These are phyloP conservation scores for Anthracocystis panici-leucophaei DNA, from an alignment of 1,284 basidiomycete species.

Conservation along the genomic window DNA sequence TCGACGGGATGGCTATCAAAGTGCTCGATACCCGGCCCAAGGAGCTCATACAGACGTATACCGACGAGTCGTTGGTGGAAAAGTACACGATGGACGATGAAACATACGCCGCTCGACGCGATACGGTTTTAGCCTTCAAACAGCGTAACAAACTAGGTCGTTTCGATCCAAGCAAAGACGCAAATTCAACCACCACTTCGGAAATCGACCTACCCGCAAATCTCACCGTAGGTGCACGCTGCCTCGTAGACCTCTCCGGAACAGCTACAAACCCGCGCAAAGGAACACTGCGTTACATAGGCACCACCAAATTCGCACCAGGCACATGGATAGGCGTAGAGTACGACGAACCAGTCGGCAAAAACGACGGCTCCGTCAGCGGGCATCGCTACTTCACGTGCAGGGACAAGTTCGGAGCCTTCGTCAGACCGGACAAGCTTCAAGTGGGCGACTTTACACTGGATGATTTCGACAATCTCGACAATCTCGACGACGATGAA, in stretches of 20 bases:
- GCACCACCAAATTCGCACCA: slow-evolving; percentile 79
- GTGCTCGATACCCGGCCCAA: slow-evolving; percentile 71
- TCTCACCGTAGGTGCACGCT: slow-evolving; percentile 79
- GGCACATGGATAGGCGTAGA: slow-evolving; percentile 89
- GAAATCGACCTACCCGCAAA: slow-evolving; percentile 61
- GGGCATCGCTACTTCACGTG: slow-evolving; percentile 88
- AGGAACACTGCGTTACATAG: slow-evolving; percentile 87
- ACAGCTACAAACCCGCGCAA: slow-evolving; percentile 73
- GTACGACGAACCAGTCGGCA: slow-evolving; percentile 95
- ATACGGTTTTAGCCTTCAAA: slow-evolving; percentile 91
- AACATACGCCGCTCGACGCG: slow-evolving; percentile 79
- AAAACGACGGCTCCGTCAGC: slow-evolving; percentile 90
- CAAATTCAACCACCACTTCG: slow-evolving; percentile 56
- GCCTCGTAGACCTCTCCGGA: slow-evolving; percentile 79
- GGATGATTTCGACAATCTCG: slow-evolving; percentile 41
- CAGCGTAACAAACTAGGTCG: slow-evolving; percentile 88
- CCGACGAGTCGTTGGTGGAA: slow-evolving; percentile 86
- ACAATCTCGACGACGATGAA: slow-evolving; percentile 44
- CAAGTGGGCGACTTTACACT: slow-evolving; percentile 84
- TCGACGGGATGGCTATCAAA: slow-evolving; percentile 80
- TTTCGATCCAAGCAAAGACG: slow-evolving; percentile 74
- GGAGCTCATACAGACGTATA: slow-evolving; percentile 80
- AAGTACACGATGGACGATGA: slow-evolving; percentile 90
- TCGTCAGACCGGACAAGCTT: slow-evolving; percentile 87
- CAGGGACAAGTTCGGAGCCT: slow-evolving; percentile 81